Evolutionary conservation across 2,329 filamentous ascomycete species (phyloP), one percentile per base, ranked within the genome.

Genomic region (Trichoderma sp.): DNA sequence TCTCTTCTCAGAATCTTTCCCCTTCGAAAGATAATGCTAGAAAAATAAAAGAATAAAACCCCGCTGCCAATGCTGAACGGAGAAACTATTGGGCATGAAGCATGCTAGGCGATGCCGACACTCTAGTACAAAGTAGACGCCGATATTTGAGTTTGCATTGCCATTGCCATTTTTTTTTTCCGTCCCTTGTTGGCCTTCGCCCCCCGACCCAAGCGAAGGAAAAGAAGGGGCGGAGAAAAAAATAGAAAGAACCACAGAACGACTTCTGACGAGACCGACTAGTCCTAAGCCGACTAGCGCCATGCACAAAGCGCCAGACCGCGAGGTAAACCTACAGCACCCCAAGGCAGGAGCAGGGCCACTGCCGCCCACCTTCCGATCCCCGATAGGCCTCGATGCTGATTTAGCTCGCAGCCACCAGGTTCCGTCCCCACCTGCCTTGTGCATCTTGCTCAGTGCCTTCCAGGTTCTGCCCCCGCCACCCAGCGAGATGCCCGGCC

Each of bases 361-460:
- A 58, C 17, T 61, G 58, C 58, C 47, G 48, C 61, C 54, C 61
- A 58, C 52, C 61, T 44, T 45, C 61, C 61, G 61, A 64, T 64
- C 61, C 61, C 52, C 54, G 61, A 63, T 58, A 52, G 61, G 61
- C 41, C 61, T 57, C 52, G 59, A 55, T 63, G 43, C 54, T 64
- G 59, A 62, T 62, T 62, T 64, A 64, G 61, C 61, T 59, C 54
- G 61, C 61, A 59, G 61, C 61, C 59, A 62, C 48, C 48, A 41
- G 44, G 59, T 54, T 26, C n/a, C 19, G 19, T 34, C 39, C 28
- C 59, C 59, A 55, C 59, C 39, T 44, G 24, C 50, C 50, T 59
- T 52, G 58, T 60, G 57, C 57, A 47, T 60, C 45, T 45, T 56
- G 52, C 56, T 44, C 56, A 39, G 48, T 51, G 48, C 59, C 50